phyloP scores from a whole-genome alignment of 192 early-diverging fungal species.

The Pilaira anomala region DNA sequence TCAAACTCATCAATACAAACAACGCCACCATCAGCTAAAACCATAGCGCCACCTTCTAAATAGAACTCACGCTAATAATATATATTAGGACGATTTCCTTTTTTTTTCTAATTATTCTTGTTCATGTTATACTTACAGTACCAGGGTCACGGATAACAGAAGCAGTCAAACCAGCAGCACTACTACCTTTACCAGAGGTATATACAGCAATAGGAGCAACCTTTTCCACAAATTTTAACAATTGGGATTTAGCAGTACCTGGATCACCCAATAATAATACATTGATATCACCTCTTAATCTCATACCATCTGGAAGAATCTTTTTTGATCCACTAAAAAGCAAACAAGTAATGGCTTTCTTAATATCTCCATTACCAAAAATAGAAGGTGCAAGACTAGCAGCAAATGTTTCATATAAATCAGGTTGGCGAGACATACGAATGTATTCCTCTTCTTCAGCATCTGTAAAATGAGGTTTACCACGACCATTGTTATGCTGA shows the following conservation, averaged over 20 bases:
- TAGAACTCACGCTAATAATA: constrained; percentile 82
- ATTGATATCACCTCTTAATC: constrained; percentile 96
- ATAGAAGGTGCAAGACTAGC: constrained; percentile 96
- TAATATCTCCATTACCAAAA: constrained; percentile 96
- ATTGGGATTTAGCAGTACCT: constrained; percentile 96
- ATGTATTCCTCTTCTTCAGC: constrained; percentile 94
- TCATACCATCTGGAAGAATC: constrained; percentile 93
- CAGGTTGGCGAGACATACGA: constrained; percentile 78
- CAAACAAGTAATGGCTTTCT: constrained; percentile 91
- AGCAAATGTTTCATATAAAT: constrained; percentile 89
- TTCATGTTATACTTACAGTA: constrained; percentile 50
- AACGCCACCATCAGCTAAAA: constrained; percentile 96
- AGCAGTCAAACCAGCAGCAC: constrained; percentile 97
- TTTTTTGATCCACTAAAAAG: constrained; percentile 97
- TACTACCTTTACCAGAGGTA: constrained; percentile 98
- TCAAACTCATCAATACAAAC: constrained; percentile 99
- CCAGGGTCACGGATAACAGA: constrained; percentile 91
- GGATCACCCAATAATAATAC: constrained; percentile 97
- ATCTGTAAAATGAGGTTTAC: constrained; percentile 72
- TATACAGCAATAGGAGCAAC: constrained; percentile 98
- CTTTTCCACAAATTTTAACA: constrained; percentile 98
- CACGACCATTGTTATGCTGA: constrained; percentile 54
- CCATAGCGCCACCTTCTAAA: constrained; percentile 98
- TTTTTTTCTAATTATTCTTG: no score
- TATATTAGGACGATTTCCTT: background rate